phyloP scores from a whole-genome alignment of 2,329 filamentous ascomycete species.

The Parasarocladium wereldwijsianum region DNA sequence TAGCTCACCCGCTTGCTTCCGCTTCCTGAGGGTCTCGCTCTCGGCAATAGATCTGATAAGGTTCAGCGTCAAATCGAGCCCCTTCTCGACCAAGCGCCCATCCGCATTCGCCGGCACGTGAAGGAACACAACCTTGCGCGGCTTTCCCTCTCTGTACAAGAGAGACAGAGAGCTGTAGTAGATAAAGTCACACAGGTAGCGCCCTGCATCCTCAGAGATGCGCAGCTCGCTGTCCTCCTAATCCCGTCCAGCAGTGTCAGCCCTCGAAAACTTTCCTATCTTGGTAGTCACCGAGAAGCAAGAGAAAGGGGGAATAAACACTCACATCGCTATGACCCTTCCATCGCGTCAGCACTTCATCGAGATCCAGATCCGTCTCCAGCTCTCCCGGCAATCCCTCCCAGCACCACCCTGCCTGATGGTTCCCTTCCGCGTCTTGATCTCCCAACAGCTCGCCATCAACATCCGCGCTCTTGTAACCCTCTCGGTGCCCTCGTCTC shows the following conservation, averaged over 20 bases:
- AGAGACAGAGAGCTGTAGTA: slow-evolving; percentile 55
- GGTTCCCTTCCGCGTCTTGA: slow-evolving; percentile 30
- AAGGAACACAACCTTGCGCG: slow-evolving; percentile 47
- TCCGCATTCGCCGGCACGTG: slow-evolving; percentile 53
- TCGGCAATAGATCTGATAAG: slow-evolving; percentile 43
- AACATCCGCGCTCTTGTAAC: slow-evolving; percentile 58
- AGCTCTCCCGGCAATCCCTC: slow-evolving; percentile 39
- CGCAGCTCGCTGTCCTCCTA: slow-evolving; percentile 30
- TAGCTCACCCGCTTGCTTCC: slow-evolving; percentile 3
- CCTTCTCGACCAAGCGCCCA: slow-evolving; percentile 29
- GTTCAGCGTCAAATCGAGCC: slow-evolving; percentile 36
- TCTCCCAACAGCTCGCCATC: slow-evolving; percentile 45
- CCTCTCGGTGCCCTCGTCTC: slow-evolving; percentile 52
- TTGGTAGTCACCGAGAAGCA: not conserved
- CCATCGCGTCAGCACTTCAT: slow-evolving; percentile 43
- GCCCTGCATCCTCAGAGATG: slow-evolving; percentile 55
- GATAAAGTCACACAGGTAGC: slow-evolving; percentile 66
- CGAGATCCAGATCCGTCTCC: slow-evolving; percentile 38
- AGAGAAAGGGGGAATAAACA: slow-evolving; percentile 4
- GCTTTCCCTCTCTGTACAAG: slow-evolving; percentile 29
- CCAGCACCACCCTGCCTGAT: slow-evolving; percentile 35
- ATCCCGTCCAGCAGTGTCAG: not conserved
- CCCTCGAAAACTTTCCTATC: not conserved
- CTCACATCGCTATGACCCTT: slow-evolving; percentile 32
- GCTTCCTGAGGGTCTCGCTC: slow-evolving; percentile 21